Percentiles rank a stretch among this genome's conserved stretches.
phyloP scores from a whole-genome alignment of 2,329 filamentous ascomycete genomes.

The Dactylellina cionopaga region DNA sequence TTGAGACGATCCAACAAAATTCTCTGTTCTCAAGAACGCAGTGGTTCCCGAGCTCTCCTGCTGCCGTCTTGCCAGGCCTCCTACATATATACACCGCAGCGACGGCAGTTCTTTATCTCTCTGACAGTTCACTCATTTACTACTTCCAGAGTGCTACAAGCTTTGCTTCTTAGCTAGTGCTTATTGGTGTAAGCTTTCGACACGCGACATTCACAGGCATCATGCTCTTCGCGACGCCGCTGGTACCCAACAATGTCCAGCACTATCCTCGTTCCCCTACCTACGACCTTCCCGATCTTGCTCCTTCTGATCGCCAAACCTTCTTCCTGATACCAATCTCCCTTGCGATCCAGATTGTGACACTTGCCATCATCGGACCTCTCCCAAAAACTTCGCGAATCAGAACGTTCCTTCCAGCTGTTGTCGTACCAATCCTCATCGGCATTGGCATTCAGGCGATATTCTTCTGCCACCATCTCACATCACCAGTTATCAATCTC shows the following conservation, averaged over 20 bases:
- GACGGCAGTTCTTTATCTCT: no score
- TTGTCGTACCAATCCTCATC: slow-evolving; percentile 29
- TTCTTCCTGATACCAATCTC: slow-evolving; percentile 38
- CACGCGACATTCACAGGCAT: neutral
- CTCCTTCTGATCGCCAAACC: slow-evolving; percentile 18
- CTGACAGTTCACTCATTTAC: no score
- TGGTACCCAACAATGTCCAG: slow-evolving; percentile 39
- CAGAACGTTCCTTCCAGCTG: slow-evolving; percentile 27
- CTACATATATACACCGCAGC: no score
- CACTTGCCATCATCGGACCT: slow-evolving; percentile 40
- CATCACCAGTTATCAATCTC: slow-evolving; percentile 42
- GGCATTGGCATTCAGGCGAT: slow-evolving; percentile 38
- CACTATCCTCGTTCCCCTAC: slow-evolving; percentile 27
- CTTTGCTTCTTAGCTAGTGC: no score
- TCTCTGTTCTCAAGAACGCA: no score
- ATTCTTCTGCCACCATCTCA: slow-evolving; percentile 37
- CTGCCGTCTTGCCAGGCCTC: no score
- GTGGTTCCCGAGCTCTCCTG: no score
- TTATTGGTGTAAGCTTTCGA: no score
- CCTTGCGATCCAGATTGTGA: slow-evolving; percentile 33
- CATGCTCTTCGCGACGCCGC: slow-evolving; percentile 36
- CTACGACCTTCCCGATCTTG: slow-evolving; percentile 22
- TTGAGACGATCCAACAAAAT: no score
- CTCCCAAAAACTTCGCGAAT: slow-evolving; percentile 38
- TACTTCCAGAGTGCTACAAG: no score